Conservation (phyloP, 768 basidiomycete genomes). For the Amanita molliuscula region DNA sequence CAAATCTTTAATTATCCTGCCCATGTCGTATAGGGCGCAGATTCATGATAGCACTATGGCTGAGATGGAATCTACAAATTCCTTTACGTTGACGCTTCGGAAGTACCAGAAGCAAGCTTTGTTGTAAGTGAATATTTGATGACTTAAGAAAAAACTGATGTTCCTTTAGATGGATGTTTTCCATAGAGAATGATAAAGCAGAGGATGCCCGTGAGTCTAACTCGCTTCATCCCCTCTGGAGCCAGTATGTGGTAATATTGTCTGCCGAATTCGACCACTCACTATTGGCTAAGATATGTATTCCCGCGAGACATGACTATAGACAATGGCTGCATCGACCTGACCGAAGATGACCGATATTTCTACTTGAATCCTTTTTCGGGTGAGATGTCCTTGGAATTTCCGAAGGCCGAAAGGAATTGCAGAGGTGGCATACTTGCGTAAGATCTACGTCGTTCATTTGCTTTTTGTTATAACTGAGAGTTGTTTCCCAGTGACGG, state of each 20-base stretch:
- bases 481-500: slow-evolving; percentile 24
- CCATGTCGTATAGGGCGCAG: slow-evolving; percentile 54
- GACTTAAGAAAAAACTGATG: background rate
- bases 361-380: slow-evolving; percentile 93
- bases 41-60: slow-evolving; percentile 64
- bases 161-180: background rate
- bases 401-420: slow-evolving; percentile 71
- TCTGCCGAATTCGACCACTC: background rate
- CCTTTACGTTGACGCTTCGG: slow-evolving; percentile 67
- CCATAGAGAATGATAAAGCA: slow-evolving; percentile 53
- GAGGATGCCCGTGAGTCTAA: slow-evolving; percentile 59
- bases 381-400: slow-evolving; percentile 77
- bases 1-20: background rate
- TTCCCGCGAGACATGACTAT: slow-evolving; percentile 52
- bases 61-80: slow-evolving; percentile 72
- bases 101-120: slow-evolving; percentile 94
- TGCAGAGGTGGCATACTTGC: slow-evolving; percentile 87
- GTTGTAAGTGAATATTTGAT: slow-evolving; percentile 31
- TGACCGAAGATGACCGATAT: slow-evolving; percentile 65
- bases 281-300: slow-evolving; percentile 41
- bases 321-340: slow-evolving; percentile 54
- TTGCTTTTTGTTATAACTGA: background rate
- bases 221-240: slow-evolving; percentile 92
- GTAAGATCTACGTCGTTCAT: slow-evolving; percentile 28
- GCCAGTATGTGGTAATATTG: slow-evolving; percentile 47